phyloP scores from a whole-genome alignment of 2,329 filamentous ascomycete species.

The Xenosphaeropsis pyriputrescens region DNA sequence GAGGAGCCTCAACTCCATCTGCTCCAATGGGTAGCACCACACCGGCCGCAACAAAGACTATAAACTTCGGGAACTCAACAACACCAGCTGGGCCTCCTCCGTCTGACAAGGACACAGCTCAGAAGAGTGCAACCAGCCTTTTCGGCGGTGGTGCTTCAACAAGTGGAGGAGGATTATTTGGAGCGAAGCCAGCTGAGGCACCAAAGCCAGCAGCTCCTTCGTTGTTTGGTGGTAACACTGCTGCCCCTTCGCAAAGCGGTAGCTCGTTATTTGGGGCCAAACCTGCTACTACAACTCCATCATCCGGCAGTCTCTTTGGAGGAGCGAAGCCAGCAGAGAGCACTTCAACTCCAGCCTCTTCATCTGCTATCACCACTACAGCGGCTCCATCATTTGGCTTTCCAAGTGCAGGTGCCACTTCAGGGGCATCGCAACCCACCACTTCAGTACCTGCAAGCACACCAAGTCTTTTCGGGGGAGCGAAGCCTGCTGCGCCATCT shows the following conservation, averaged over 20 bases:
- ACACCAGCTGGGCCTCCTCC: constrained; percentile 19
- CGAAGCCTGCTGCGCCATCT: constrained; percentile 2
- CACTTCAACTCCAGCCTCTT: constrained; percentile 2
- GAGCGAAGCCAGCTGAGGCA: constrained; percentile 5
- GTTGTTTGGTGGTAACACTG: background rate
- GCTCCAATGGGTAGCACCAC: constrained; percentile 13
- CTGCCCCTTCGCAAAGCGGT: constrained; percentile 1
- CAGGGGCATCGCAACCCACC: too few species aligned
- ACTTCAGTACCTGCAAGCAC: constrained; percentile 6
- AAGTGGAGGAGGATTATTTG: background rate
- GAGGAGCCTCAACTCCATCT: constrained; percentile 5
- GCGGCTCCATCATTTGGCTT: constrained; percentile 3
- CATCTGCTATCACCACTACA: constrained; percentile 1
- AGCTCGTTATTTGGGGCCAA: constrained; percentile 2
- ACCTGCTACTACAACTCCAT: background rate
- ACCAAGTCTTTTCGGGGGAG: constrained; percentile 8
- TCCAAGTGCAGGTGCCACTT: too few species aligned
- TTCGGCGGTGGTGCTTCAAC: constrained; percentile 7
- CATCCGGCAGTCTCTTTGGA: constrained; percentile 6
- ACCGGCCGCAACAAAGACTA: constrained; percentile 10
- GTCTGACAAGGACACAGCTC: constrained; percentile 5
- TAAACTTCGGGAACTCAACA: constrained; percentile 10
- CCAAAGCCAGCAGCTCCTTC: constrained; percentile 3
- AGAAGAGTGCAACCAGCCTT: constrained; percentile 6
- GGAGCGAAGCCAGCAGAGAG: background rate